Evolutionary conservation across 2,329 filamentous ascomycete genomes (phyloP).

Genomic region (Colletotrichum kahawae): DNA sequence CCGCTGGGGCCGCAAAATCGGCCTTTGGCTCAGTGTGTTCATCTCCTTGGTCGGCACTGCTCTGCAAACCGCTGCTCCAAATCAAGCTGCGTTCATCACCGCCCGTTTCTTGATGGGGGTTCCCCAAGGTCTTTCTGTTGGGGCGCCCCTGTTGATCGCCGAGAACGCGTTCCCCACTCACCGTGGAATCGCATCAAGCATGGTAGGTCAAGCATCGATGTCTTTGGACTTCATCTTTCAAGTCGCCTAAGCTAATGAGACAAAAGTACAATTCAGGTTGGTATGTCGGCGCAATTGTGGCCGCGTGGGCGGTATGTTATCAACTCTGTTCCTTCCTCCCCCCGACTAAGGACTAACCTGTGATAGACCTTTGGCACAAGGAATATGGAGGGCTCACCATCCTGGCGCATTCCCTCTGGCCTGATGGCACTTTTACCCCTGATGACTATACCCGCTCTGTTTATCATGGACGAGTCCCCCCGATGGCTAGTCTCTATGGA

Average conservation of each 20-base stretch:
- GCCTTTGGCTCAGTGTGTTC: conserved; percentile 6
- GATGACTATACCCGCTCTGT: conserved; percentile 31
- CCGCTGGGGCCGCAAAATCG: conserved; percentile 4
- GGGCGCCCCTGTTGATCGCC: conserved; percentile 35
- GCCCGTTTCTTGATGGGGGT: conserved; percentile 38
- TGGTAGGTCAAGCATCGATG: not conserved
- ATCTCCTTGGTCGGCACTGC: conserved; percentile 5
- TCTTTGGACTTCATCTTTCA: not conserved
- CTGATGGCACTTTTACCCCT: conserved; percentile 50
- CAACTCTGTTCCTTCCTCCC: not conserved
- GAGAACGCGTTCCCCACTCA: conserved; percentile 37
- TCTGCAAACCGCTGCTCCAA: conserved; percentile 28
- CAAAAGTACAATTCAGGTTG: conserved; percentile 22
- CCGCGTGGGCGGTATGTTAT: conserved; percentile 26
- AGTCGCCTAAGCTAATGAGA: not conserved
- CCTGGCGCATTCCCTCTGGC: conserved; percentile 55
- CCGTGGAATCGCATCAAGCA: conserved; percentile 2
- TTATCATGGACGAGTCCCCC: conserved; percentile 32
- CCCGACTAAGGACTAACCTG: not conserved
- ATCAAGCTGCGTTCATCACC: conserved; percentile 33
- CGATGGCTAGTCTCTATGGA: conserved; percentile 31
- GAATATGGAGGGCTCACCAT: conserved; percentile 43
- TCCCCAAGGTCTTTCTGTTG: conserved; percentile 30
- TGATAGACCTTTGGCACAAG: conserved; percentile 44
- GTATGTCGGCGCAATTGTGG: conserved; percentile 26